Evolutionary conservation across 2,329 filamentous ascomycete genomes (phyloP), one percentile per base, ranked within the genome.

Genomic region (Alternaria conjuncta): DNA sequence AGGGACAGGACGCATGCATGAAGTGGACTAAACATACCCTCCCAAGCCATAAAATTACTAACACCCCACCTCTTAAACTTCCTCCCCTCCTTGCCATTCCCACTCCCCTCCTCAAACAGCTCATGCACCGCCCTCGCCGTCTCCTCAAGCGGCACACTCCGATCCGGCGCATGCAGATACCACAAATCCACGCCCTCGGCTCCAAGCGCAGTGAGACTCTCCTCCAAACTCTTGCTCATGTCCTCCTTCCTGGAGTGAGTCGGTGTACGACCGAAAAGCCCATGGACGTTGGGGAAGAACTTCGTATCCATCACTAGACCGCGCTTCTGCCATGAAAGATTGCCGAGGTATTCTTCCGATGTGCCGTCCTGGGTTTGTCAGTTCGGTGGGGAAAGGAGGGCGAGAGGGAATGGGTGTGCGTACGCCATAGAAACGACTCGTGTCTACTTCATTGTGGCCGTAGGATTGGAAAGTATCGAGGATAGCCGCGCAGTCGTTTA

Each of bases 141-240:
- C 6, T 82, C 80, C 54, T 83, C 81, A 55, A 81, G 79, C 0
- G 83, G 80, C 0, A 74, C 79, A 1, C 61, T 79, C 5, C 81
- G 72, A 66, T 86, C 84, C 58, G 83, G 83, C 1, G 71, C 79
- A 63, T 86, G 84, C 5, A 85, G 75, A 59, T 86, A 86, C 70
- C 75, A 84, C 58, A 83, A 73, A 47, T 85, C 76, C 6, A 85
- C 55, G 2, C 53, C 64, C 11, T 68, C 60, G 0, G 78, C 73
- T 32, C 79, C 71, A 13, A 86, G 74, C 1, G 80, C 82, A 43
- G 74, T 63, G 26, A 85, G 64, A 21, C 80, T 82, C 10, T 76
- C 71, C 30, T 70, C 60, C 6, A 85, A 61, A 4, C 73, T 79
- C 6, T 74, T 63, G 47, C 47, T 18, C 47, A 51, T 51, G 15